Base-by-base conservation (phyloP, 2,329 filamentous ascomycete genomes). In the Fusarium staphyleae region DNA sequence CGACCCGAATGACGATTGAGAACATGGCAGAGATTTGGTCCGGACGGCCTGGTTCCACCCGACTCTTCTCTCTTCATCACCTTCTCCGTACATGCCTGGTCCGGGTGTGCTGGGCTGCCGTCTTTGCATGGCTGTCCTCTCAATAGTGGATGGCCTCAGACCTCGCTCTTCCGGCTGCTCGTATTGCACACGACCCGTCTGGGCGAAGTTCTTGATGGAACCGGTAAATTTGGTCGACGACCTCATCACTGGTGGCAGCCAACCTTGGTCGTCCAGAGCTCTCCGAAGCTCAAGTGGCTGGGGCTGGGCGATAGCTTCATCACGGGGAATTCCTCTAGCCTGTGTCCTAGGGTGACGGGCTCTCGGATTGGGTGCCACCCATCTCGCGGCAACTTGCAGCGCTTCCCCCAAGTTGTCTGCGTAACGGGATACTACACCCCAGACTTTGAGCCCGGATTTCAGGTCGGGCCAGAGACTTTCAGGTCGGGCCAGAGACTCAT, bases 281-380 rank as follows among this genome's bases (percentile, higher is more conserved):
- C n/a, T 22, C 14, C 43, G 5, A 35, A 36, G 16, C 37, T 49
- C 22, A 12, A 35, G 22, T 12, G 16, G 30, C 37, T n/a, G n/a
- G 47, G 37, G 47, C 16, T 16, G 36, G 32, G 42, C 42, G 22
- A 41, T 43, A 50, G 35, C 47, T 40, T 62, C 49, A 37, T 48
- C 47, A 49, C 37, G 47, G 37, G 47, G 37, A 43, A 49, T 43
- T 14, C 41, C 35, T 58, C 32, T 47, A 48, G 36, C 24, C 34
- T 12, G 35, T 34, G 28, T 34, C 33, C 41, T 47, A 40, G 45
- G 15, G 49, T 45, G 37, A 56, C 37, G 34, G 40, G 51, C 59
- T 41, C 22, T 52, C 35, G 60, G 56, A 65, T 65, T 65, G 62
- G 56, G 48, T 60, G 57, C 59, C 52, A 57, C 48, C n/a, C 41